Percentiles rank a stretch among this genome's conserved stretches.
Conservation (phyloP, 2,329 filamentous ascomycete species). For the Fusarium nygamai region DNA sequence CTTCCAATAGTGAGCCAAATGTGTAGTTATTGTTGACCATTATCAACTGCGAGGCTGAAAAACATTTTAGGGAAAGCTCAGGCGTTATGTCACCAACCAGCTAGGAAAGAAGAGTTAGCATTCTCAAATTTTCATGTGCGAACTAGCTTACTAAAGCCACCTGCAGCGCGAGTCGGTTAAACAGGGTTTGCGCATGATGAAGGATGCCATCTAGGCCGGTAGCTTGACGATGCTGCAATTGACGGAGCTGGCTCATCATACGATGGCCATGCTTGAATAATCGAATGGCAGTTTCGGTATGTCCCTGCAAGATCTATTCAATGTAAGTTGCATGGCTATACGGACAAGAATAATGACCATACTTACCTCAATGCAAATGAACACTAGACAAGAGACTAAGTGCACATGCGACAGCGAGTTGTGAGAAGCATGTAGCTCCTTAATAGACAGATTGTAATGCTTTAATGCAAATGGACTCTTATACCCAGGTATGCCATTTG, state of each 20-base stretch:
- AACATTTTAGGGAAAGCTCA: accelerated
- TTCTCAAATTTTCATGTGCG: accelerated
- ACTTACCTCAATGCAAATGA: not conserved
- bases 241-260: not conserved
- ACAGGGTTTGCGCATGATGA: not conserved
- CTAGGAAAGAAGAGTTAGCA: not conserved
- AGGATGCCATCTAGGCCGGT: accelerated
- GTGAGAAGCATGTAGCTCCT: not conserved
- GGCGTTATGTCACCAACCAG: accelerated
- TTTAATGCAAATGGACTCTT: not conserved
- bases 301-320: not conserved
- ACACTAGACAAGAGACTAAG: not conserved
- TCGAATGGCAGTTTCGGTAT: not conserved
- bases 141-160: not conserved
- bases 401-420: not conserved
- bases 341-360: accelerated
- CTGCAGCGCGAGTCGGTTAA: not conserved
- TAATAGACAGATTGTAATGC: not conserved
- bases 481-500: accelerated
- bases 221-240: not conserved
- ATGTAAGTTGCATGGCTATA: accelerated
- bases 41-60: not conserved
- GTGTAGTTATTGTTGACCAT: accelerated
- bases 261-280: not conserved
- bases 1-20: not conserved